Evolutionary conservation across 2,329 filamentous ascomycete genomes (phyloP).

Genomic region (Aspergillus versicolor): DNA sequence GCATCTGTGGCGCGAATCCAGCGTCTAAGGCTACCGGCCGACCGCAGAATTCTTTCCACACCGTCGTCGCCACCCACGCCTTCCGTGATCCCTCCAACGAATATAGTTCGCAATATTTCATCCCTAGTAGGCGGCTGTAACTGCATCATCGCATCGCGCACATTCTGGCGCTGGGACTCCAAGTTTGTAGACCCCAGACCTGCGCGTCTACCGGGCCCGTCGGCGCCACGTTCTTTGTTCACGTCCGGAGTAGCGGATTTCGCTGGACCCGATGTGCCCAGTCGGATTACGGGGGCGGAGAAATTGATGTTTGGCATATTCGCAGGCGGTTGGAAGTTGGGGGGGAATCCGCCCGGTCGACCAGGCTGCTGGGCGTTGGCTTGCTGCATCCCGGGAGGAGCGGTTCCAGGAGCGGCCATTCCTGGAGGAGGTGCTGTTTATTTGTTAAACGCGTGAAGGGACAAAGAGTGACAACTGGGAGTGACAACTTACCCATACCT

Average conservation of each 20-base stretch:
- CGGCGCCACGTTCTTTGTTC: conserved; percentile 45
- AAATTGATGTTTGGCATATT: conserved; percentile 99
- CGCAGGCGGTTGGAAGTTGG: conserved; percentile 81
- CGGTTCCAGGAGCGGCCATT: conserved; percentile 77
- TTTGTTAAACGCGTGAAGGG: conserved; percentile 15
- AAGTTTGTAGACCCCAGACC: conserved; percentile 62
- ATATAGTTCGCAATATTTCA: conserved; percentile 88
- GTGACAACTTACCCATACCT: conserved; percentile 67
- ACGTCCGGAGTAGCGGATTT: conserved; percentile 55
- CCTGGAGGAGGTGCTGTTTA: conserved; percentile 70
- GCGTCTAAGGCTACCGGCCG: conserved; percentile 75
- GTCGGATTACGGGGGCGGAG: conserved; percentile 90
- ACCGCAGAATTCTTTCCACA: conserved; percentile 72
- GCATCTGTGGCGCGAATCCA: conserved; percentile 80
- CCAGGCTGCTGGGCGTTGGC: conserved; percentile 71
- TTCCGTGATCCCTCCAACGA: conserved; percentile 81
- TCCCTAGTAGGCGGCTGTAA: conserved; percentile 81
- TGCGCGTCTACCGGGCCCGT: conserved; percentile 49
- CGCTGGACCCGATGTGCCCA: conserved; percentile 71
- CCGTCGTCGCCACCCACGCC: conserved; percentile 74
- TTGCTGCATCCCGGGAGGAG: conserved; percentile 75
- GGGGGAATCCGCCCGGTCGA: conserved; percentile 75
- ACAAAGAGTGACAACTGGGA: background rate
- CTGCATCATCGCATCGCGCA: conserved; percentile 68
- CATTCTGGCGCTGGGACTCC: conserved; percentile 66